Evolutionary conservation across 2,329 filamentous ascomycete genomes (phyloP).

Genomic region (Fusarium sp.): DNA sequence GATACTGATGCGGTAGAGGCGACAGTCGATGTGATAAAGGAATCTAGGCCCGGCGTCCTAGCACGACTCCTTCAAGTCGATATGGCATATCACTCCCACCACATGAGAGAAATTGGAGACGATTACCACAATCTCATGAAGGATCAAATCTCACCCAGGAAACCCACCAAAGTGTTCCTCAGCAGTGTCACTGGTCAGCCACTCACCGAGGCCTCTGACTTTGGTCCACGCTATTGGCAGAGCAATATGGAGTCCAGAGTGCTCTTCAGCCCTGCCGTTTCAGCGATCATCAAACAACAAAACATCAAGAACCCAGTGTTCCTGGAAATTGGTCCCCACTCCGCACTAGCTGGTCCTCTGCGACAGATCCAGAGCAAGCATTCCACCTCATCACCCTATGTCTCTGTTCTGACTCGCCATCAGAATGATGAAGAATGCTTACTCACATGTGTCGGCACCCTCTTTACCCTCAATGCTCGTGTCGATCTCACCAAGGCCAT

Average conservation of each 20-base stretch:
- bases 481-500: not conserved
- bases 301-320: not conserved
- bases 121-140: not conserved
- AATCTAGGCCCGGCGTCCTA: not conserved
- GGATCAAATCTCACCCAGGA: not conserved
- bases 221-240: not conserved
- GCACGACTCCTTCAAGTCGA: not conserved
- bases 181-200: not conserved
- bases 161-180: not conserved
- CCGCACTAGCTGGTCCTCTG: conserved; percentile 2
- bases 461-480: not conserved
- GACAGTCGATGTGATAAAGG: not conserved
- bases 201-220: not conserved
- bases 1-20: not conserved
- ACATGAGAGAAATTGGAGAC: not conserved
- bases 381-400: not conserved
- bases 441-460: not conserved
- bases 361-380: not conserved
- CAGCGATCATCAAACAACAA: not conserved
- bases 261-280: not conserved
- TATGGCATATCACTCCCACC: conserved; percentile 10
- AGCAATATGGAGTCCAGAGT: conserved; percentile 1
- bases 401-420: not conserved
- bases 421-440: conserved; percentile 1
- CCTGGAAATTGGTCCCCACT: conserved; percentile 2